Conservation (phyloP, 2,329 filamentous ascomycete species). For the Botrytis medusae region DNA sequence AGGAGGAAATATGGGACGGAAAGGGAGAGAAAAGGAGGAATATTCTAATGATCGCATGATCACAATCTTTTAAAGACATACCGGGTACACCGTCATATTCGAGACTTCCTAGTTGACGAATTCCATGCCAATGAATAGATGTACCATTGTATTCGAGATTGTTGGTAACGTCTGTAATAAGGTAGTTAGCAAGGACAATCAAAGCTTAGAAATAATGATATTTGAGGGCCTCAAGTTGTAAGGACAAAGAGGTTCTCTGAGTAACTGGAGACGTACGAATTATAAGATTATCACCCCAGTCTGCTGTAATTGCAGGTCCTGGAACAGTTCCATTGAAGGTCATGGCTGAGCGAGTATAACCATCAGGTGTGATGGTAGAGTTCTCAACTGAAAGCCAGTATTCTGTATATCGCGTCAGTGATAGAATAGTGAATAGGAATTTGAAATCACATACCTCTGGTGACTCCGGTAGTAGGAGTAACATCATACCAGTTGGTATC, state of each 20-base stretch:
- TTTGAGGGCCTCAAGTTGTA: neutral
- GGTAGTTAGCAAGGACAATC: neutral
- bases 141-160: slow-evolving; percentile 46
- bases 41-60: neutral
- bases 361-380: slow-evolving; percentile 42
- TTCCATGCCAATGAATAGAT: slow-evolving; percentile 53
- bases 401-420: slow-evolving; percentile 21
- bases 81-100: slow-evolving; percentile 40
- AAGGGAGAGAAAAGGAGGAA: neutral
- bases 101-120: slow-evolving; percentile 45
- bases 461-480: slow-evolving; percentile 38
- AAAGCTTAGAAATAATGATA: neutral
- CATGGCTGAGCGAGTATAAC: slow-evolving; percentile 54
- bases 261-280: slow-evolving; percentile 26
- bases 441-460: slow-evolving; percentile 32
- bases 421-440: slow-evolving; percentile 19
- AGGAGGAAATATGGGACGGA: neutral
- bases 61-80: neutral
- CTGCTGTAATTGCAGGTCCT: slow-evolving; percentile 44
- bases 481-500: slow-evolving; percentile 38
- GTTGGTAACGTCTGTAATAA: slow-evolving; percentile 38
- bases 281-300: slow-evolving; percentile 39
- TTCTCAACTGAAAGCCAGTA: slow-evolving; percentile 36
- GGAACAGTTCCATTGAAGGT: slow-evolving; percentile 42
- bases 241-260: neutral